Evolutionary conservation across 495 filamentous ascomycete genomes (phyloP).

Genomic region (Penicillium mononematosum): DNA sequence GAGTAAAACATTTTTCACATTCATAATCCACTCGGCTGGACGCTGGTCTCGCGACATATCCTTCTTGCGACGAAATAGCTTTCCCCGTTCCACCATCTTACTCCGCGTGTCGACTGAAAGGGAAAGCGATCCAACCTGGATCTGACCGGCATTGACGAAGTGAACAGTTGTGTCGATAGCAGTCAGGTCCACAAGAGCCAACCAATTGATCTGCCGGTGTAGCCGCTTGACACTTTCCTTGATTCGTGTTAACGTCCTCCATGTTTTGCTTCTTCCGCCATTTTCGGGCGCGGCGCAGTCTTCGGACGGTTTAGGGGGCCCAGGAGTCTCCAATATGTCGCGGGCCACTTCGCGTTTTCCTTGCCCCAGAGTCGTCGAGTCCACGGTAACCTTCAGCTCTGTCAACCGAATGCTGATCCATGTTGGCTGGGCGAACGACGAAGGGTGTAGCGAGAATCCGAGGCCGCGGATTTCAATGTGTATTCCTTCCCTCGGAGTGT

Average conservation of each 20-base stretch:
- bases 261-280: conserved; percentile 63
- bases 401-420: conserved; percentile 89
- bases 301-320: conserved; percentile 25
- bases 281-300: conserved; percentile 23
- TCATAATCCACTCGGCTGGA: conserved; percentile 93
- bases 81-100: conserved; percentile 86
- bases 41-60: conserved; percentile 66
- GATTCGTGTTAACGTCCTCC: conserved; percentile 68
- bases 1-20: conserved; percentile 80
- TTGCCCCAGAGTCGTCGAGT: conserved; percentile 59
- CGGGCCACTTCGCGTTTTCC: conserved; percentile 38
- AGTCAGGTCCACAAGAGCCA: conserved; percentile 87
- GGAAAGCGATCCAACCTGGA: conserved; percentile 81
- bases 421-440: conserved; percentile 94
- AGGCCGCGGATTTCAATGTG: conserved; percentile 87
- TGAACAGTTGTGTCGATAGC: conserved; percentile 73
- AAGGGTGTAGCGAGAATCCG: conserved; percentile 82
- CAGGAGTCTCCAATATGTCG: conserved; percentile 23
- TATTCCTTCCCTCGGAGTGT: conserved; percentile 80
- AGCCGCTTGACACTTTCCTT: conserved; percentile 84
- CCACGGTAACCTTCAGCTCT: conserved; percentile 79
- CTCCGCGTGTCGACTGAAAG: conserved; percentile 86
- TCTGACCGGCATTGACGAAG: conserved; percentile 73
- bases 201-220: conserved; percentile 83
- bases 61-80: conserved; percentile 82